phyloP scores from a whole-genome alignment of 225 moss, liverwort and hornwort species.

The Climacium dendroides region DNA sequence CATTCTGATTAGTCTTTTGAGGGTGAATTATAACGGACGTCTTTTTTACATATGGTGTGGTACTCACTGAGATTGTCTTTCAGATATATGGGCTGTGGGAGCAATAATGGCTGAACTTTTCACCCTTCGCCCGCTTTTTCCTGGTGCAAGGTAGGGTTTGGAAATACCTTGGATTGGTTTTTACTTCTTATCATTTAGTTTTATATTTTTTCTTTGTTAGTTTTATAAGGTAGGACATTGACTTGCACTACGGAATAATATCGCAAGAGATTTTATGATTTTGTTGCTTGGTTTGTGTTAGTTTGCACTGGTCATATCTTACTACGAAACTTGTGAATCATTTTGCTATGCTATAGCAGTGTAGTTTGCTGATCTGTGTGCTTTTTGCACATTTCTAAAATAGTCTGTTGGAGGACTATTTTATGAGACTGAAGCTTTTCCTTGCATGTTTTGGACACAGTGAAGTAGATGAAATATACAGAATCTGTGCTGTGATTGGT shows the following conservation, averaged over 20 bases:
- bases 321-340: not conserved
- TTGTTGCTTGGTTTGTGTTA: not conserved
- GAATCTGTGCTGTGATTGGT: slow-evolving; percentile 60
- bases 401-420: not conserved
- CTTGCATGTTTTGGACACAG: not conserved
- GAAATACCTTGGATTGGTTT: not conserved
- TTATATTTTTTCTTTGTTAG: not conserved
- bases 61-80: not conserved
- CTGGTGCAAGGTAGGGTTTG: slow-evolving; percentile 35
- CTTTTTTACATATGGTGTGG: not conserved
- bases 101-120: slow-evolving; percentile 83
- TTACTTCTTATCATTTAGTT: too few relatives aligned
- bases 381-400: not conserved
- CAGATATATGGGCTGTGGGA: slow-evolving; percentile 74
- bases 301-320: not conserved
- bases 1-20: not conserved
- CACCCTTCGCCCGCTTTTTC: slow-evolving; percentile 56
- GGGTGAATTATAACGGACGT: not conserved
- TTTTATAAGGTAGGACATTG: not conserved
- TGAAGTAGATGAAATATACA: slow-evolving; percentile 59
- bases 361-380: not conserved
- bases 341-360: not conserved
- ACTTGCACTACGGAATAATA: not conserved
- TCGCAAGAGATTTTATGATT: not conserved
- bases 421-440: not conserved